Evolutionary conservation across 441 rosid genomes (phyloP).

Genomic region (Arabidopsis lyrata): DNA sequence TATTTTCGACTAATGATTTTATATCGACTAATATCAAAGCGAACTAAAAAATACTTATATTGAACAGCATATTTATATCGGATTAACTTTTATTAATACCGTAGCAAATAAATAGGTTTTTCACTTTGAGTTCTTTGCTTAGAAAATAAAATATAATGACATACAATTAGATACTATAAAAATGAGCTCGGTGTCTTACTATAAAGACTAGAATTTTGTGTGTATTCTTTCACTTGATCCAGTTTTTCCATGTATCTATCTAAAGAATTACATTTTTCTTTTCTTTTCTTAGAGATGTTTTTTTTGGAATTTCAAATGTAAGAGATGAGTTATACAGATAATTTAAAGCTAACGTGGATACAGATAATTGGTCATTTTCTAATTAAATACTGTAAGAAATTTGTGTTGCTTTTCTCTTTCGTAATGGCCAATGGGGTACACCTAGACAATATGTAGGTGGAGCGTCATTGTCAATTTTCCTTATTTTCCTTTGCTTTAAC

Average conservation of each 20-base stretch:
- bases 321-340: not conserved
- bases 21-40: not conserved
- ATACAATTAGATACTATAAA: too few relatives aligned
- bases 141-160: too few relatives aligned
- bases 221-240: too few relatives aligned
- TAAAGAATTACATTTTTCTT: too few relatives aligned
- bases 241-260: not conserved
- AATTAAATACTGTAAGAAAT: not conserved
- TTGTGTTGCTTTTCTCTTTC: slow-evolving; percentile 16
- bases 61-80: not conserved
- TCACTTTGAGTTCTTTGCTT: not conserved
- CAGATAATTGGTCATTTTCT: not conserved
- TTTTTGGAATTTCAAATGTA: not conserved
- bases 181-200: not conserved
- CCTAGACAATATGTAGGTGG: slow-evolving; percentile 28
- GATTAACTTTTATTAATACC: too few relatives aligned
- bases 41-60: not conserved
- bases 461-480: slow-evolving; percentile 32
- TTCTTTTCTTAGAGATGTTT: too few relatives aligned
- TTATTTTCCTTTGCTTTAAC: slow-evolving; percentile 22
- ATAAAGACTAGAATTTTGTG: not conserved
- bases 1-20: too few relatives aligned
- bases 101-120: not conserved
- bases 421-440: slow-evolving; percentile 19
- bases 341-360: not conserved